Conservation (phyloP, 2,329 filamentous ascomycete genomes). For the Pleomassaria siparia region DNA sequence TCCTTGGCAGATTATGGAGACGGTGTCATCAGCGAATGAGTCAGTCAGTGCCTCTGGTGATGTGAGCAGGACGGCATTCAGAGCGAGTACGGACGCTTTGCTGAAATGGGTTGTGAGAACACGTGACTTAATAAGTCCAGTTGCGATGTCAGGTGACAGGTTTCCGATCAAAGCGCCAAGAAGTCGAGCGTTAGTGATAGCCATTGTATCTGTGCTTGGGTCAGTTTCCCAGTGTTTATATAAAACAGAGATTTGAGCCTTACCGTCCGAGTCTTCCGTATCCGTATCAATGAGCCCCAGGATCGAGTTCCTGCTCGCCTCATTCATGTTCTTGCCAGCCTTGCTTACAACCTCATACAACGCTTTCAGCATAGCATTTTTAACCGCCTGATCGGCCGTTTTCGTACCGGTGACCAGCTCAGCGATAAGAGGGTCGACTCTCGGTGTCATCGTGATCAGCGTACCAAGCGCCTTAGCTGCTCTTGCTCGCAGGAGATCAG, state of each 20-base stretch:
- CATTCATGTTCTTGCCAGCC: constrained; percentile 92
- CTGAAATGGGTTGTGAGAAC: constrained; percentile 77
- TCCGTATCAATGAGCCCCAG: constrained; percentile 87
- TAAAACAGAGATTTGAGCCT: constrained; percentile 10
- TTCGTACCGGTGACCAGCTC: constrained; percentile 96
- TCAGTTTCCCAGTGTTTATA: constrained; percentile 13
- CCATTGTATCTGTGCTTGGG: constrained; percentile 60
- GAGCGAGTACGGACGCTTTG: constrained; percentile 76
- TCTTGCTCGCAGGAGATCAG: constrained; percentile 80
- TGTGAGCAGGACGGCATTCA: constrained; percentile 87
- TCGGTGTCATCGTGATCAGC: constrained; percentile 90
- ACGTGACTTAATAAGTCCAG: constrained; percentile 64
- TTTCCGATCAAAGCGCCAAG: constrained; percentile 89
- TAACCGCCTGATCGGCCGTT: constrained; percentile 82
- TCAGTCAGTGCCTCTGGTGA: constrained; percentile 70
- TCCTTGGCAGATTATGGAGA: constrained; percentile 76
- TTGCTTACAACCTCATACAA: constrained; percentile 96
- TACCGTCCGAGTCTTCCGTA: constrained; percentile 69
- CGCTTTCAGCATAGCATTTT: constrained; percentile 94
- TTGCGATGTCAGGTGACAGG: constrained; percentile 70
- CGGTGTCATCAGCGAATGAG: constrained; percentile 71
- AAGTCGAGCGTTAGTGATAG: constrained; percentile 86
- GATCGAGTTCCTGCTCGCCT: constrained; percentile 82
- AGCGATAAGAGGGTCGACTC: constrained; percentile 89
- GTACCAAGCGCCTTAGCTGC: constrained; percentile 94